phyloP scores from a whole-genome alignment of 345 rosid genomes.

The Salix arbutifolia region DNA sequence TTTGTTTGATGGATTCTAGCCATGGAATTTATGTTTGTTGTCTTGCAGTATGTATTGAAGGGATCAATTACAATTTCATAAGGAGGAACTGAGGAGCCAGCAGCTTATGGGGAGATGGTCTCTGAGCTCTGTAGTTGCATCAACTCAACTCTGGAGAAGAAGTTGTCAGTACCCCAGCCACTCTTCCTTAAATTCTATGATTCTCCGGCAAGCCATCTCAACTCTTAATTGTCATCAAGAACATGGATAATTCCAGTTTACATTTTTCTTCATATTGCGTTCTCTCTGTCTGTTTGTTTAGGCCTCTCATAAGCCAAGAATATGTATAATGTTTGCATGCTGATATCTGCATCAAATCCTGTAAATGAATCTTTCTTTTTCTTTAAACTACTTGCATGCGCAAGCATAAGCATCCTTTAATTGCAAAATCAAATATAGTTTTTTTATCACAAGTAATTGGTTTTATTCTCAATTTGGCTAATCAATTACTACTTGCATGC shows the following conservation, averaged over 20 bases:
- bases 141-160: constrained; percentile 63
- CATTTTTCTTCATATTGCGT: constrained; percentile 51
- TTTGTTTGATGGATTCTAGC: neutral
- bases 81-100: constrained; percentile 92
- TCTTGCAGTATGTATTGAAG: constrained; percentile 86
- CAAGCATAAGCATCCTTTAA: too few species aligned
- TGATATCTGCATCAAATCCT: constrained; percentile 82
- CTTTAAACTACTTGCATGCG: neutral
- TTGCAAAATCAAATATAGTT: too few species aligned
- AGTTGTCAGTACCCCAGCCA: constrained; percentile 76
- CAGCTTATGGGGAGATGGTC: constrained; percentile 92
- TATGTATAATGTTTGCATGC: constrained; percentile 96
- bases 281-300: constrained; percentile 61
- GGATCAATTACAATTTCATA: constrained; percentile 91
- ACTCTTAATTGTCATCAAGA: constrained; percentile 5
- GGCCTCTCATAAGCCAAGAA: constrained; percentile 89
- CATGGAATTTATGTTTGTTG: neutral
- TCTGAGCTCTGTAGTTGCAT: constrained; percentile 68
- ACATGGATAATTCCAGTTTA: constrained; percentile 22
- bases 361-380: constrained; percentile 30
- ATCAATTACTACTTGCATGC: too few species aligned
- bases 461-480: too few species aligned
- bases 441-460: too few species aligned
- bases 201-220: constrained; percentile 60
- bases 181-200: constrained; percentile 87